Percentiles rank a stretch among this genome's conserved stretches.
Conservation (phyloP, 2,329 filamentous ascomycete species). For the Penicillium hordei region DNA sequence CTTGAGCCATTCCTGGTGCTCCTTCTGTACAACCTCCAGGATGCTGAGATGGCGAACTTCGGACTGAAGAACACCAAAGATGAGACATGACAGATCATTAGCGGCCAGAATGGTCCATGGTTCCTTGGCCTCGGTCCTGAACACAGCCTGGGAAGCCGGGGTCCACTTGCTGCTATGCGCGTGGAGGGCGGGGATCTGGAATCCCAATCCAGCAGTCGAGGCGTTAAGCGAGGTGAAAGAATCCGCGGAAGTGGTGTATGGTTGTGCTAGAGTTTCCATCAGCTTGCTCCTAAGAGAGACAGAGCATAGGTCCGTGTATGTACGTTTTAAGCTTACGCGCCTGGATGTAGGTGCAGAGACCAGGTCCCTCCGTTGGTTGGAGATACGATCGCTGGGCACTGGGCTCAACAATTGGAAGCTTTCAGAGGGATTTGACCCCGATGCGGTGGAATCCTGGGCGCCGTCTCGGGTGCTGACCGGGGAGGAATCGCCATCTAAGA, state of each 20-base stretch:
- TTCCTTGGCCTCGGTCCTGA: constrained; percentile 85
- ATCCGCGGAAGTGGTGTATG: constrained; percentile 62
- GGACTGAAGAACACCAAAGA: constrained; percentile 98
- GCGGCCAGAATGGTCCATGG: constrained; percentile 96
- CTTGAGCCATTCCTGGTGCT: constrained; percentile 85
- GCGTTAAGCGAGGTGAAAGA: constrained; percentile 40
- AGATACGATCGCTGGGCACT: constrained; percentile 33
- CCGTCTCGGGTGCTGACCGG: constrained; percentile 22
- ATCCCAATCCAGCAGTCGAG: constrained; percentile 41
- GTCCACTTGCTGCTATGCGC: constrained; percentile 88
- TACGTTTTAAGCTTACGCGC: constrained; percentile 74
- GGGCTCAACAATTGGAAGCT: constrained; percentile 31
- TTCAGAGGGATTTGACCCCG: constrained; percentile 21
- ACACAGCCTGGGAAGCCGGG: constrained; percentile 91
- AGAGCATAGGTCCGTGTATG: constrained; percentile 78
- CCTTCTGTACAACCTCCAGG: constrained; percentile 87
- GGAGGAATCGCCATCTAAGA: constrained; percentile 50
- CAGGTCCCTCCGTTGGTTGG: constrained; percentile 33
- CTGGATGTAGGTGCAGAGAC: constrained; percentile 54
- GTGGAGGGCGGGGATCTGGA: constrained; percentile 62
- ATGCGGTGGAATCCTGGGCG: constrained; percentile 19
- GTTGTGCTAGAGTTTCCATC: constrained; percentile 79
- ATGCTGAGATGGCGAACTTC: constrained; percentile 95
- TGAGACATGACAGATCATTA: constrained; percentile 91
- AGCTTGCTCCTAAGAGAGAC: constrained; percentile 77